Evolutionary conservation across 2,329 filamentous ascomycete genomes (phyloP).

Genomic region (Hymenoscyphus linearis): DNA sequence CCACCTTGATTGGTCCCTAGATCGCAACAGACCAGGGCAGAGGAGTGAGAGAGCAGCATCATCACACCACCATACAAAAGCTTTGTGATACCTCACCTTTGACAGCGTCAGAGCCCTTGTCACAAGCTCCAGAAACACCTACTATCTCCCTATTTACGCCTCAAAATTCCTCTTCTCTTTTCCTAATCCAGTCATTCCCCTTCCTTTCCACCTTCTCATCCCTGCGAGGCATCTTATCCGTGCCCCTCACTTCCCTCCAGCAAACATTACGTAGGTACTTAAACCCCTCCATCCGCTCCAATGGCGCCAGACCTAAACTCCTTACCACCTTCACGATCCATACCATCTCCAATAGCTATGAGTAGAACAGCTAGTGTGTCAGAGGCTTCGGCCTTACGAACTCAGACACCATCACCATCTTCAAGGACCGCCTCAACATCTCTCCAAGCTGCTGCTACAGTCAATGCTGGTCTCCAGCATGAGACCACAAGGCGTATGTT

Average conservation of each 20-base stretch:
- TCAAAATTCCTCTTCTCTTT: background rate
- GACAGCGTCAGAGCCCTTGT: background rate
- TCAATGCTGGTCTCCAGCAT: constrained; percentile 71
- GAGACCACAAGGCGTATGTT: constrained; percentile 53
- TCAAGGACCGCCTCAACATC: constrained; percentile 63
- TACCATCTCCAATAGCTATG: constrained; percentile 33
- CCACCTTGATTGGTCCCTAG: background rate
- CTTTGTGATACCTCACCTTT: background rate
- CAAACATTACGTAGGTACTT: background rate
- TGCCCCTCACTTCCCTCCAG: background rate
- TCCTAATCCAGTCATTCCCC: background rate
- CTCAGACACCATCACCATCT: constrained; percentile 54
- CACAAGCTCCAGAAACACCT: background rate
- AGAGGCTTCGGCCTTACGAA: constrained; percentile 28
- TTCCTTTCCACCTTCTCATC: background rate
- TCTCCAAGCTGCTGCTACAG: constrained; percentile 68
- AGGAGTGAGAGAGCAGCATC: background rate
- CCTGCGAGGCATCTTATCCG: background rate
- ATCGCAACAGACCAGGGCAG: background rate
- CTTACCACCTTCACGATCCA: constrained; percentile 44
- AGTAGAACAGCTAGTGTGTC: constrained; percentile 35
- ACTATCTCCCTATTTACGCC: background rate
- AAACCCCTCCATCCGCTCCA: constrained; percentile 2
- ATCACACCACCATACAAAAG: background rate
- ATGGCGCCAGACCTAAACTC: constrained; percentile 52